Conservation (phyloP, 2,329 filamentous ascomycete genomes). For the Apiospora saccharicola region DNA sequence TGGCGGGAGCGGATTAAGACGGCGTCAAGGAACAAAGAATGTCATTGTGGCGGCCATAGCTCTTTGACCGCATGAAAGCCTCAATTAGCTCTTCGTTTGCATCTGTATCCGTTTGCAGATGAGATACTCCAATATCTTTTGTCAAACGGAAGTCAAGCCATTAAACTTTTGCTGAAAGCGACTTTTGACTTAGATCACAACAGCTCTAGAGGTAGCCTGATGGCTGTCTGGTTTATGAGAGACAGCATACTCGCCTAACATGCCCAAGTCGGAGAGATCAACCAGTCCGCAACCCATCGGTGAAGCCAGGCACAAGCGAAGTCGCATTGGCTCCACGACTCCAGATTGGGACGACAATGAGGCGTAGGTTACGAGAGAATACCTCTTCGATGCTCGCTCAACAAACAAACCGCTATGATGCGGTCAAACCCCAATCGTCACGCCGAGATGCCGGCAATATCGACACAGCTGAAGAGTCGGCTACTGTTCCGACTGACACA, state of each 20-base stretch:
- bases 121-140: neutral
- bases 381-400: neutral
- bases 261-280: neutral
- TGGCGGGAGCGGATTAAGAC: constrained; percentile 16
- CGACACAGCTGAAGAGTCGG: neutral
- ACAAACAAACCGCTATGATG: constrained; percentile 6
- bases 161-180: neutral
- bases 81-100: constrained; percentile 2
- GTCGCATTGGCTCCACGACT: neutral
- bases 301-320: neutral
- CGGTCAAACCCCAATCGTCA: neutral
- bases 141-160: neutral
- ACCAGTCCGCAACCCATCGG: neutral
- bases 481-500: neutral
- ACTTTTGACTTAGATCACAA: neutral
- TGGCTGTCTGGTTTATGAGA: neutral
- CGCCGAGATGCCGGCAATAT: neutral
- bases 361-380: neutral
- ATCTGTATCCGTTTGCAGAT: constrained; percentile 11
- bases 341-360: neutral
- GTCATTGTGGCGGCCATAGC: constrained; percentile 6
- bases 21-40: constrained; percentile 7
- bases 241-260: neutral
- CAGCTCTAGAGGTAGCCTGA: neutral
- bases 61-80: neutral